A percentile compares a stretch with the other conserved stretches of the same genome.
These are phyloP conservation scores for Scedosporium aurantiacum DNA, from an alignment of 2,329 filamentous ascomycete genomes.

Conservation along the genomic window DNA sequence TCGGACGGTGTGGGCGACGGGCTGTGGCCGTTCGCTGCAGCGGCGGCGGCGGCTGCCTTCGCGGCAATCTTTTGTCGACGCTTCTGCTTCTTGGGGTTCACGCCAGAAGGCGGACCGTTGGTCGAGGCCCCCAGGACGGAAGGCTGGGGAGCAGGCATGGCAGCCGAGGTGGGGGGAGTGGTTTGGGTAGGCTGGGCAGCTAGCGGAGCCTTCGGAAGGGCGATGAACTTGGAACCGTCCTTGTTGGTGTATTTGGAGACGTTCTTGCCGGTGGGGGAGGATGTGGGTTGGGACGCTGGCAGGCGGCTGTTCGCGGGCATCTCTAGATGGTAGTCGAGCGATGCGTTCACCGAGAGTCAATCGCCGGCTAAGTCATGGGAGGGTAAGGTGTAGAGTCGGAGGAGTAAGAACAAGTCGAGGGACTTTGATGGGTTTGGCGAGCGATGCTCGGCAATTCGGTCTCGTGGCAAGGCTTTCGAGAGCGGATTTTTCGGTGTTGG, in stretches of 20 bases:
- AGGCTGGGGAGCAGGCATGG: slow-evolving; percentile 12
- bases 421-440: not conserved
- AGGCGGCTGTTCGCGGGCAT: slow-evolving; percentile 44
- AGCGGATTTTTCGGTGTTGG: not conserved
- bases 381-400: slow-evolving; percentile 5
- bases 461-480: not conserved
- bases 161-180: slow-evolving; percentile 29
- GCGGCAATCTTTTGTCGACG: slow-evolving; percentile 76
- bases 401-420: slow-evolving; percentile 3
- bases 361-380: slow-evolving; percentile 4
- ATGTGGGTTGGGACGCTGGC: slow-evolving; percentile 35
- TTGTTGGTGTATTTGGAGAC: slow-evolving; percentile 56
- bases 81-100: slow-evolving; percentile 95
- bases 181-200: slow-evolving; percentile 42
- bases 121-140: slow-evolving; percentile 9
- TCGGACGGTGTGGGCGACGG: not conserved
- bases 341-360: not conserved
- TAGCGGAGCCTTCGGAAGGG: slow-evolving; percentile 44
- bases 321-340: slow-evolving; percentile 13
- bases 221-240: slow-evolving; percentile 60
- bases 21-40: slow-evolving; percentile 8
- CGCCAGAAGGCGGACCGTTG: slow-evolving; percentile 32
- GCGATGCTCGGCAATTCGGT: not conserved
- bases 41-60: slow-evolving; percentile 39
- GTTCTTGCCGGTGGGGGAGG: slow-evolving; percentile 38